Conservation (phyloP, 257 asterid species). For the Plectranthus barbatus region DNA sequence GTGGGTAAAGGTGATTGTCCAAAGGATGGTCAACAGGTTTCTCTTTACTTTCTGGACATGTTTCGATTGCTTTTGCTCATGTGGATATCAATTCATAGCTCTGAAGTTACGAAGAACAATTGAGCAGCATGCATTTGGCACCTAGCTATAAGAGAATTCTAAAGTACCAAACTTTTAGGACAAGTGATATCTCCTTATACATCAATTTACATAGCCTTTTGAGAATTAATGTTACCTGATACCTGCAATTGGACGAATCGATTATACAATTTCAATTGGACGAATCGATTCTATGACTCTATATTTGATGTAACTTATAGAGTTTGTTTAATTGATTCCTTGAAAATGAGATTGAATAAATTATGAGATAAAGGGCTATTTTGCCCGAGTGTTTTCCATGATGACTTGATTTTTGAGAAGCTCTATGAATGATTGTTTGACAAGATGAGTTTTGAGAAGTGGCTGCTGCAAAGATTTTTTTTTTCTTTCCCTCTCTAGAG, state of each 20-base stretch:
- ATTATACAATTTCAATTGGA: too few species aligned
- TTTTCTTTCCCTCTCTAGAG: background rate
- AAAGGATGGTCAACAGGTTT: slow-evolving; percentile 93
- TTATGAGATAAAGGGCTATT: background rate
- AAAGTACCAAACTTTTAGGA: background rate
- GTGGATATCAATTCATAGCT: background rate
- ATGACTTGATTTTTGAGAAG: background rate
- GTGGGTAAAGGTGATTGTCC: slow-evolving; percentile 86
- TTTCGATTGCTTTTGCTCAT: slow-evolving; percentile 15
- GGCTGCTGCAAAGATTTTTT: too few species aligned
- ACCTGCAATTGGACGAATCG: too few species aligned
- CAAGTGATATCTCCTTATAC: background rate
- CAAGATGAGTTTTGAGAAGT: too few species aligned
- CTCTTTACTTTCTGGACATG: slow-evolving; percentile 24
- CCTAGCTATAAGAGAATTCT: background rate
- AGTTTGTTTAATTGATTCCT: background rate
- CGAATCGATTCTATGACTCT: too few species aligned
- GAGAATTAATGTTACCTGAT: background rate
- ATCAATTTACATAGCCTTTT: background rate
- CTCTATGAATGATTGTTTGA: too few species aligned
- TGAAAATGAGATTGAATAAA: background rate
- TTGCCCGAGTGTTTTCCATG: background rate
- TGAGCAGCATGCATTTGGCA: background rate
- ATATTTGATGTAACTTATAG: background rate
- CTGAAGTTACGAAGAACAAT: background rate